Evolutionary conservation across 2,329 filamentous ascomycete species (phyloP).

Genomic region (Trichothecium roseum): DNA sequence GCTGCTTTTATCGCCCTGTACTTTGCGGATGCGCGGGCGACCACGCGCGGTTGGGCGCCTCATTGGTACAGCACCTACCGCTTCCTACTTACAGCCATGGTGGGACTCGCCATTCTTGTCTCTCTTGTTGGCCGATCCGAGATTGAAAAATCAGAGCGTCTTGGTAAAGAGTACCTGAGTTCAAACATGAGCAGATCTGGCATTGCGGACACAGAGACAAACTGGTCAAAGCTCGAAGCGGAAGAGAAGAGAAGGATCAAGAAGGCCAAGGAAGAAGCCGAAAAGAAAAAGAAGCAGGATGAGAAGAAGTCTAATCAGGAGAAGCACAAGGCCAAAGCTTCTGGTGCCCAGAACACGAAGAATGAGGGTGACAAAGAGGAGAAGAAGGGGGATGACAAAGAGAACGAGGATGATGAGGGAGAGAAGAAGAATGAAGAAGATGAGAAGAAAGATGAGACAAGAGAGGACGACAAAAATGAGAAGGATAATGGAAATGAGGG

Average conservation of each 20-base stretch:
- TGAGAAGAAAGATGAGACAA: constrained; percentile 9
- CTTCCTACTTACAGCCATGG: constrained; percentile 84
- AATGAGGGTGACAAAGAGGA: constrained; percentile 4
- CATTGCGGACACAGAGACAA: constrained; percentile 22
- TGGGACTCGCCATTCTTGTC: constrained; percentile 70
- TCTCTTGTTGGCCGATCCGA: constrained; percentile 76
- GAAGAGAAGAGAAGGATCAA: constrained; percentile 23
- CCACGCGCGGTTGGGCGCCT: constrained; percentile 67
- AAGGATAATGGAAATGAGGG: constrained; percentile 3
- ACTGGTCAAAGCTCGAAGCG: constrained; percentile 36
- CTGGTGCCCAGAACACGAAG: constrained; percentile 14
- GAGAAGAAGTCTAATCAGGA: constrained; percentile 10
- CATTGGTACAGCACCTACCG: constrained; percentile 83
- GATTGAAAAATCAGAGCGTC: constrained; percentile 34
- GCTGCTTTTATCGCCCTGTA: constrained; percentile 76
- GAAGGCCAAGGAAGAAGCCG: constrained; percentile 10
- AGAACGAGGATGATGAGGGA: constrained; percentile 4
- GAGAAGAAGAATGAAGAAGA: constrained; percentile 10
- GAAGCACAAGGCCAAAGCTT: constrained; percentile 11
- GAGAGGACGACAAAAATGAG: constrained; percentile 7
- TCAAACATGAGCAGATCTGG: constrained; percentile 25
- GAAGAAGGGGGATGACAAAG: constrained; percentile 2
- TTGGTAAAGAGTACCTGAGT: constrained; percentile 22
- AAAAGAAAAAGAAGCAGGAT: constrained; percentile 15
- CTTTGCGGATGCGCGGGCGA: constrained; percentile 69